These are phyloP conservation scores for Pistacia atlantica DNA, from an alignment of 345 rosid genomes.

Conservation along the genomic window DNA sequence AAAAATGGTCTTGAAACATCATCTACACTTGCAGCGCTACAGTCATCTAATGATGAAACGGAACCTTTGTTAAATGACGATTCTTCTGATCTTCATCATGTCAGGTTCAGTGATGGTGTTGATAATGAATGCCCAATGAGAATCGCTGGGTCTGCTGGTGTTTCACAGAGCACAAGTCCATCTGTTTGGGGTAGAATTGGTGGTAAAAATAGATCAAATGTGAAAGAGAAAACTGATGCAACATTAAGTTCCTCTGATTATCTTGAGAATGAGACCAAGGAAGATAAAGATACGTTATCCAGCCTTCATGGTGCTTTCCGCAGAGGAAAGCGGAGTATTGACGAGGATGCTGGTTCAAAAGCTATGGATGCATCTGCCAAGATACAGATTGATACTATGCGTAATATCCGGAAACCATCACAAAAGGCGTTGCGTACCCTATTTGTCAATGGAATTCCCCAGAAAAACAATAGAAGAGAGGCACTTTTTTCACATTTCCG, in stretches of 20 bases:
- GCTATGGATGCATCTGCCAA: conserved; percentile 41
- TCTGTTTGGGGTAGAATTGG: conserved; percentile 83
- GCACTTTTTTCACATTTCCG: conserved; percentile 89
- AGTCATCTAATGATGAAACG: conserved; percentile 60
- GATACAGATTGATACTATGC: conserved; percentile 44
- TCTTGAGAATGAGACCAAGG: conserved; percentile 59
- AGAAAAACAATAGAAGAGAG: conserved; percentile 71
- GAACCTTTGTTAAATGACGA: conserved; percentile 52
- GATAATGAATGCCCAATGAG: conserved; percentile 45
- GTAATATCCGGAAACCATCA: conserved; percentile 51
- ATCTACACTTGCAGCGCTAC: conserved; percentile 44
- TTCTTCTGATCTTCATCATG: conserved; percentile 43
- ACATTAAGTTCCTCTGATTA: conserved; percentile 39
- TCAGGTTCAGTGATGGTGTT: conserved; percentile 31
- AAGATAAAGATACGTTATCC: conserved; percentile 40
- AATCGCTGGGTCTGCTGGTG: conserved; percentile 31
- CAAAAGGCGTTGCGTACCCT: conserved; percentile 88
- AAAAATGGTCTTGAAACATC: conserved; percentile 69
- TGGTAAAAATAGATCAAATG: conserved; percentile 45
- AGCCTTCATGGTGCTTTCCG: conserved; percentile 37
- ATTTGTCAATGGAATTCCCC: conserved; percentile 87
- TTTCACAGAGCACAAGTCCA: conserved; percentile 46
- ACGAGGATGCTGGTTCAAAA: conserved; percentile 43
- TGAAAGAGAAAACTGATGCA: conserved; percentile 59
- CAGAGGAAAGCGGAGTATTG: conserved; percentile 52